Percentiles rank a stretch among this genome's conserved stretches.
phyloP scores from a whole-genome alignment of 768 basidiomycete species.

The Sistotremastrum suecicum region DNA sequence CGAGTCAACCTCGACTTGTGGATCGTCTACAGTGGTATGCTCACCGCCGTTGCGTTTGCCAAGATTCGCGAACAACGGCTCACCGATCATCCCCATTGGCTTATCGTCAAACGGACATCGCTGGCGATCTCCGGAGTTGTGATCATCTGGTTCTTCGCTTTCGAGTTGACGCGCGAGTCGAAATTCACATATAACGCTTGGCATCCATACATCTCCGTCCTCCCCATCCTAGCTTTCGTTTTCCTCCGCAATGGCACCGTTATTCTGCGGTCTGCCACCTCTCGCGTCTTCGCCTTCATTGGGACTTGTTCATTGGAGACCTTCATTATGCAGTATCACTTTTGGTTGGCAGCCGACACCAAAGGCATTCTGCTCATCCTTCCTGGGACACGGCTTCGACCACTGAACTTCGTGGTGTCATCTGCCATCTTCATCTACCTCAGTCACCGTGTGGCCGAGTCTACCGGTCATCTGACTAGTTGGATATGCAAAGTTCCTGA shows the following conservation, averaged over 20 bases:
- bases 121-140: constrained; percentile 36
- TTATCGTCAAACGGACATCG: constrained; percentile 31
- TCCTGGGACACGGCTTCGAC: constrained; percentile 58
- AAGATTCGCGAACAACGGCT: constrained; percentile 62
- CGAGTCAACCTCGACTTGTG: constrained; percentile 79
- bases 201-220: constrained; percentile 70
- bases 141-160: constrained; percentile 68
- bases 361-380: constrained; percentile 70
- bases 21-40: constrained; percentile 81
- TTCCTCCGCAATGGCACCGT: constrained; percentile 64
- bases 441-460: constrained; percentile 60
- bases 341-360: constrained; percentile 77
- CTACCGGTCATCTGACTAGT: constrained; percentile 57
- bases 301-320: constrained; percentile 84
- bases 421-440: constrained; percentile 70
- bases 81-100: constrained; percentile 59
- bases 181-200: constrained; percentile 80
- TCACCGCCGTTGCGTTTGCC: constrained; percentile 55
- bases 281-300: constrained; percentile 61
- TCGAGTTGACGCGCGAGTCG: constrained; percentile 60
- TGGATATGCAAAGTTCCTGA: constrained; percentile 26
- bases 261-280: constrained; percentile 55
- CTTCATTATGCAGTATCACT: constrained; percentile 81
- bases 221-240: constrained; percentile 69
- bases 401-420: constrained; percentile 66